Evolutionary conservation across 768 basidiomycete species (phyloP), one percentile per base, ranked within the genome.

Genomic region (Tulasnella sp.): DNA sequence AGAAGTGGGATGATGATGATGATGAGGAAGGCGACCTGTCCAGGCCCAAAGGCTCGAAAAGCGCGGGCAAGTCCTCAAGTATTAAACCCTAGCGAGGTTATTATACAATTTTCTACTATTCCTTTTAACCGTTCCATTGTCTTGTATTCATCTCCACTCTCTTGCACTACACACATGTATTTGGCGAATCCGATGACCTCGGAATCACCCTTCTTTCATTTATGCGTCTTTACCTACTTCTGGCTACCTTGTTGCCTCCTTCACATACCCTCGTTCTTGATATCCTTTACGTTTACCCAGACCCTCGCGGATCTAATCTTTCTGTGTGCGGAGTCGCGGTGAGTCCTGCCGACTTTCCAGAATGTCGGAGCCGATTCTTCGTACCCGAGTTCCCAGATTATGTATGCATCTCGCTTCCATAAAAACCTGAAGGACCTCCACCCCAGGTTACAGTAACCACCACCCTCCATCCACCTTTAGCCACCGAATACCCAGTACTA

Each of bases 1-100:
- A 81, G 16, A 46, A 71, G 56, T 81, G 80, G 80, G 80, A 81
- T 38, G 80, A 80, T 31, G 80, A 80, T 31, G 80, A 80, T 27
- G 80, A 71, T 0, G 80, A 81, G 24, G 80, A 68, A 6, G 62
- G 36, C 31, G 34, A 27, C 6, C 31, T 6, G 18, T 68, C 34
- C 14, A 24, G 34, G 62, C 16, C 62, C 12, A 68, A 9, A 6
- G 14, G 31, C 31, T 68, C 62, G 4, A 68, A 36, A 68, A 68
- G 31, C 27, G 31, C 24, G 27, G 34, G 18, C 19, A 68, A 68
- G 31, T 31, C 62, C 16, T 24, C 31, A 14, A 68, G 44, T 18
- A 18, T 44, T 44, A 44, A 68, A 68, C 62, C 62, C 27, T 68
- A 68, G 34, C 16, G 24, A 68, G 27, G 31, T 6, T 12, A 12